Base-by-base conservation (phyloP, 2,329 filamentous ascomycete species). In the Magnaporthiopsis poae region DNA sequence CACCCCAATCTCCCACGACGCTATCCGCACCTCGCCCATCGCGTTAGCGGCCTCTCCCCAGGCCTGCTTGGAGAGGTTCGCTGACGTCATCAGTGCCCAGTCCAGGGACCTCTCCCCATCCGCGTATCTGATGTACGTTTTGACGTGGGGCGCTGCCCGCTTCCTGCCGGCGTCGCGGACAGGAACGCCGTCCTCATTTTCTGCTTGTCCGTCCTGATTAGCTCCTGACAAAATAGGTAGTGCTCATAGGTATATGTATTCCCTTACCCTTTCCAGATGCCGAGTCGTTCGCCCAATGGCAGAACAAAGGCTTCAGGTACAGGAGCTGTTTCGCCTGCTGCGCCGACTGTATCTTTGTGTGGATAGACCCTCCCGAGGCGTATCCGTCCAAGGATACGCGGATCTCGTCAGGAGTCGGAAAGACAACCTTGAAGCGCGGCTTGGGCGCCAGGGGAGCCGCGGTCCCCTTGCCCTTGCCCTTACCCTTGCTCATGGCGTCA, bases 51-150 rank as follows among this genome's bases (percentile, higher is more conserved):
- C 80, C 56, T 89, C 87, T 1, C 92, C 92, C 93, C 92, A 96
- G 0, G 92, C 92, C 76, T 96, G 92, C 68, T 88, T 94, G 1
- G 90, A 95, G 2, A 96, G 75, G 71, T 96, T 96, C n/a, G 92
- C 92, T n/a, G 90, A 95, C 0, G 91, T 96, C 2, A 96, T 75
- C 69, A 96, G 81, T 1, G 90, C 91, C 93, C 92, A 96, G 73
- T 95, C 90, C 59, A 96, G 87, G 0, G 77, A 76, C 25, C 78
- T 72, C n/a, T 75, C 70, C 65, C 79, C 77, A 70, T 66, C 69
- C 31, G 8, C 64, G 25, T 83, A 92, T 5, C 90, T 86, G 61
- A 93, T 87, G 72, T 95, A 96, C 0, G 92, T 96, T 75, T 96
- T 96, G 74, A 96, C 90, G 71, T 96, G 92, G 0, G 92, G 92